Conservation (phyloP, 2,329 filamentous ascomycete species). For the Cladosporium sp. region DNA sequence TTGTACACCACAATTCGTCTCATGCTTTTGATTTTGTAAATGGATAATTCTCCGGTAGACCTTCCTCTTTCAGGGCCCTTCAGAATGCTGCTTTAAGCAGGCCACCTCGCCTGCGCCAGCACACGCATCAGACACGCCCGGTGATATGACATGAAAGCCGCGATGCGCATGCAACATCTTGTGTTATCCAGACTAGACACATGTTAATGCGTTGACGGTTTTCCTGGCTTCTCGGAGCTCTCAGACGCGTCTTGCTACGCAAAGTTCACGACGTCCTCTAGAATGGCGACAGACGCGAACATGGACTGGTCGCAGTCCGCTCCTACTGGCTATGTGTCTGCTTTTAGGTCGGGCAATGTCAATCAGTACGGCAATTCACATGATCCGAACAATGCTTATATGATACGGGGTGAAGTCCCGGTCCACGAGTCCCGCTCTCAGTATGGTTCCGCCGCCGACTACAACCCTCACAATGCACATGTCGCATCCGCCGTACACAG, state of each 20-base stretch:
- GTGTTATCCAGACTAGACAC: too few relatives aligned
- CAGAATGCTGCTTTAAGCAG: neutral
- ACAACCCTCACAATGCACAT: neutral
- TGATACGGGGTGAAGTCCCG: neutral
- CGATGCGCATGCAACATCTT: too few relatives aligned
- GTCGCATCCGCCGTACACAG: neutral
- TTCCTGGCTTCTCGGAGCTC: too few relatives aligned
- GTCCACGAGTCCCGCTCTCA: neutral
- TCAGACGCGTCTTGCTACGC: neutral
- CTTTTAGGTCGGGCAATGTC: neutral
- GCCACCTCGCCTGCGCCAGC: neutral
- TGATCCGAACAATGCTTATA: neutral
- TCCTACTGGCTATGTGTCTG: neutral
- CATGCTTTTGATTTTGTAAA: neutral
- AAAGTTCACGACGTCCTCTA: neutral
- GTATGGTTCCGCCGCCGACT: neutral
- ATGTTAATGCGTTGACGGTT: too few relatives aligned
- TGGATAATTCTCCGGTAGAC: neutral
- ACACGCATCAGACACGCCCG: neutral
- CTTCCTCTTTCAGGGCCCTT: neutral
- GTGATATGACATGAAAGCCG: too few relatives aligned
- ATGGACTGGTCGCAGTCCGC: neutral
- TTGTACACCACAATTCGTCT: too few relatives aligned
- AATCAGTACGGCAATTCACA: neutral
- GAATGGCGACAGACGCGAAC: slow-evolving; percentile 8